Base-by-base conservation (phyloP, 176 grass and related monocot genomes). In the Guadua angustifolia region DNA sequence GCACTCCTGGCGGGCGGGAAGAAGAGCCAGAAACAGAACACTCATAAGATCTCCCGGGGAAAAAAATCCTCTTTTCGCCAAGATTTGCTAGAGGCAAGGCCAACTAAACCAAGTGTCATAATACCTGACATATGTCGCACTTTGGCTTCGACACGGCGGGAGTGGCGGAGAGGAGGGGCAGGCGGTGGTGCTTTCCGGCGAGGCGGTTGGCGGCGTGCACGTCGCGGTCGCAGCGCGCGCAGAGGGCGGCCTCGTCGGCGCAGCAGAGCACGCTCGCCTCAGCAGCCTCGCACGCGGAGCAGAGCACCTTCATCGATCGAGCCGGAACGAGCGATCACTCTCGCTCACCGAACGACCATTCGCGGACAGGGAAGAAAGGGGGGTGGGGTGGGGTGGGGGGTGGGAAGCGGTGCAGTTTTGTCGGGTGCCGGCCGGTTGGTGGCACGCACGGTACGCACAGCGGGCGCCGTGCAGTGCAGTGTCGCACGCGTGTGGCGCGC, bases 61-160 rank as follows among this genome's bases (percentile, higher is more conserved):
- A 69, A 59, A 26, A 24, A 25, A 47, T 33, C 7, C 10, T 4
- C 6, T 52, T 74, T 70, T 42, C 13, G 1, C 5, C 12, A 71
- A 53, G 3, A 29, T 18, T 2, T 2, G 3, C 47, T 4, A 11
- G 3, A 79, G 19, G 29, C 26, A 5, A 51, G 38, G n/a, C 12
- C 25, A 71, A 40, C 44, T 5, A 3, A 46, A 9, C 24, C 24
- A 29, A 61, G 11, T 13, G 13, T 29, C 13, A 33, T 63, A 63
- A 12, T 29, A 98, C 95, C 95, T 95, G 96, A 88, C 96, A 99
- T 85, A 99, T 94, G 89, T 99, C 96, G 83, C 96, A 95, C 60
- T 63, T 89, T 0, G 96, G 93, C 1, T 66, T 33, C 18, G 84
- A 66, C 29, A 44, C 59, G 45, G 36, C 42, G 42, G 58, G 24